These are phyloP conservation scores for Corymbia calophylla DNA, from an alignment of 441 rosid genomes.

Conservation along the genomic window DNA sequence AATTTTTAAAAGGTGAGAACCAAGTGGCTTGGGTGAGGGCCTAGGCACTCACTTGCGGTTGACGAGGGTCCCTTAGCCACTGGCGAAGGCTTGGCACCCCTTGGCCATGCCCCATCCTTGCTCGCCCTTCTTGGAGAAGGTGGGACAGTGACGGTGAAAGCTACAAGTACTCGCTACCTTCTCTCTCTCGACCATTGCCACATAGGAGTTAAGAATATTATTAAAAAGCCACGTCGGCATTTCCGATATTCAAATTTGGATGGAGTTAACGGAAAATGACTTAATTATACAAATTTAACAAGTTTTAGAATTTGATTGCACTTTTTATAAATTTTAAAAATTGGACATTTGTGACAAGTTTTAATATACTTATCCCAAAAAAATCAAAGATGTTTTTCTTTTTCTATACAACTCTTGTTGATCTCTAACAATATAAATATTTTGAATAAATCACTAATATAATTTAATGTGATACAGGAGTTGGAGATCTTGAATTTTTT, in stretches of 20 bases:
- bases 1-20: background rate
- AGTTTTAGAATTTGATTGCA: no score
- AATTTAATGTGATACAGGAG: background rate
- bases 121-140: background rate
- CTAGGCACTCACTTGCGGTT: background rate
- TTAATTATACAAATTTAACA: no score
- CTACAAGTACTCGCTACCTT: rapidly evolving
- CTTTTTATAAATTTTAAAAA: no score
- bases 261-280: no score
- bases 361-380: no score
- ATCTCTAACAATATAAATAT: background rate
- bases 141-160: rapidly evolving
- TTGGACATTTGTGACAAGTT: no score
- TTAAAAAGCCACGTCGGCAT: background rate
- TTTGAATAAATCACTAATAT: background rate
- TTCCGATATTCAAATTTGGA: background rate
- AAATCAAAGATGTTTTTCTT: no score
- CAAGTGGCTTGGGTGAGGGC: background rate
- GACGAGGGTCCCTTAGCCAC: background rate
- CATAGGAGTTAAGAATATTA: background rate
- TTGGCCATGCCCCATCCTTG: background rate
- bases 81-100: background rate
- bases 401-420: background rate
- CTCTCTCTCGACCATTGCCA: background rate
- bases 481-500: background rate